A percentile compares a stretch with the other conserved stretches of the same genome.
phyloP scores from a whole-genome alignment of 2,329 filamentous ascomycete genomes.

The Rhynchosporium secalis region DNA sequence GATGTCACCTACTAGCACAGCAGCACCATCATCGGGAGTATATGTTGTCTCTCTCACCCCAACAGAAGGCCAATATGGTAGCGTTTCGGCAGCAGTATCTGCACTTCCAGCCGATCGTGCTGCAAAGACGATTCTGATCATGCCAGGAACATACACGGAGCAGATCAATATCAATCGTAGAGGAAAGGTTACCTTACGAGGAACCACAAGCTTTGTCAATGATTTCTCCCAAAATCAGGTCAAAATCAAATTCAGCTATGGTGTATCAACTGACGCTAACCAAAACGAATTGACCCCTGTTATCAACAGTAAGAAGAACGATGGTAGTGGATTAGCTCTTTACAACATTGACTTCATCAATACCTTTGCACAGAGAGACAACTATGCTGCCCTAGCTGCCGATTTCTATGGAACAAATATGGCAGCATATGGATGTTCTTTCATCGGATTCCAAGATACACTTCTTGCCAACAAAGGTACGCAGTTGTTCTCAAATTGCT shows the following conservation, averaged over 20 bases:
- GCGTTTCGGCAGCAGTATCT: slow-evolving; percentile 46
- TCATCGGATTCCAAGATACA: slow-evolving; percentile 57
- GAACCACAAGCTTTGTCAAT: slow-evolving; percentile 39
- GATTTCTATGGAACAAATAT: slow-evolving; percentile 49
- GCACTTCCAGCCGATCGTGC: slow-evolving; percentile 46
- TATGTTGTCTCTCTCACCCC: slow-evolving; percentile 41
- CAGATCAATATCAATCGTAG: slow-evolving; percentile 45
- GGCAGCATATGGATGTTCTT: slow-evolving; percentile 54
- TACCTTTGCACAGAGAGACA: slow-evolving; percentile 43
- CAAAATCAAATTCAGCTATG: slow-evolving; percentile 42
- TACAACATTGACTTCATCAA: slow-evolving; percentile 59
- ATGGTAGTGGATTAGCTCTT: slow-evolving; percentile 34
- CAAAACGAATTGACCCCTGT: slow-evolving; percentile 47
- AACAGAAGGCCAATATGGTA: slow-evolving; percentile 44
- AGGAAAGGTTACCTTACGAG: slow-evolving; percentile 44
- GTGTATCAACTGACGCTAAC: slow-evolving; percentile 44
- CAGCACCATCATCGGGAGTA: slow-evolving; percentile 12
- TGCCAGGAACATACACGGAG: slow-evolving; percentile 45
- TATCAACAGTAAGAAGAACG: slow-evolving; percentile 47
- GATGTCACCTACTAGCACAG: slow-evolving; percentile 17
- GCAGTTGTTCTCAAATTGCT: slow-evolving; percentile 54
- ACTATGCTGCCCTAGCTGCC: slow-evolving; percentile 49
- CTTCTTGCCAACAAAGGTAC: slow-evolving; percentile 49
- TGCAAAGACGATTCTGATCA: slow-evolving; percentile 44
- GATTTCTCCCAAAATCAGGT: slow-evolving; percentile 44